A percentile compares a stretch with the other conserved stretches of the same genome.
Conservation (phyloP, 495 filamentous ascomycete genomes). For the Opeltia flavorubescens region DNA sequence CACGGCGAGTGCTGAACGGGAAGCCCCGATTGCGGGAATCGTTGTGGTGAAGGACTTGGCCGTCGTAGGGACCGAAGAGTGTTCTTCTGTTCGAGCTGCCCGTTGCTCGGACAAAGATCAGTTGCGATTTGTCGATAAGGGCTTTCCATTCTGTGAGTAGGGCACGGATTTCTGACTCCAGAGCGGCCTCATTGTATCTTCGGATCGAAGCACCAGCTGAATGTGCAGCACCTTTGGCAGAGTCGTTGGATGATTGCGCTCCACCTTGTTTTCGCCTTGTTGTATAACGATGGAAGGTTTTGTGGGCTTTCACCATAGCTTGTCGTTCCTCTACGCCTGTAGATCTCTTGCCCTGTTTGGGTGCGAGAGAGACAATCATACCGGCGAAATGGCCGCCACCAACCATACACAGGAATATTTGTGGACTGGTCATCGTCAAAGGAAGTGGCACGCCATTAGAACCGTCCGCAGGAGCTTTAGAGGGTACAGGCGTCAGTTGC, state of each 20-base stretch:
- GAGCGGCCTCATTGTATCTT: constrained; percentile 83
- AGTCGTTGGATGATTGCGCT: constrained; percentile 82
- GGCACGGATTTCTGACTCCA: constrained; percentile 68
- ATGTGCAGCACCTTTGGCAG: constrained; percentile 79
- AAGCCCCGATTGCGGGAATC: constrained; percentile 79
- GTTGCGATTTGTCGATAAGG: constrained; percentile 66
- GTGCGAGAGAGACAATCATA: constrained; percentile 81
- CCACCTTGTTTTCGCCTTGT: constrained; percentile 93
- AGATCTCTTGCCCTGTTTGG: constrained; percentile 56
- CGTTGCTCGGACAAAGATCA: constrained; percentile 80
- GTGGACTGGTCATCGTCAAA: constrained; percentile 44
- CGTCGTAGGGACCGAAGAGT: constrained; percentile 82
- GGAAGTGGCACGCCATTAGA: constrained; percentile 35
- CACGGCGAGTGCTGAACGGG: constrained; percentile 86
- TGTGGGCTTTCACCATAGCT: constrained; percentile 78
- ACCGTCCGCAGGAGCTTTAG: constrained; percentile 32
- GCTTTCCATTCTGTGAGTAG: constrained; percentile 69
- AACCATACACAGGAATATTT: constrained; percentile 96
- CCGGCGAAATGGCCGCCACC: constrained; percentile 95
- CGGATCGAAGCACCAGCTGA: constrained; percentile 82
- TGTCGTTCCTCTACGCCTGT: constrained; percentile 62
- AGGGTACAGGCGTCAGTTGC: constrained; percentile 55
- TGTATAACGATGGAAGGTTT: constrained; percentile 95
- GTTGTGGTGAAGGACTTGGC: constrained; percentile 65
- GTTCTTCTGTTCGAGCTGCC: constrained; percentile 73